Evolutionary conservation across 2,329 filamentous ascomycete species (phyloP), one percentile per base, ranked within the genome.

Genomic region (Boeremia lycopersici): DNA sequence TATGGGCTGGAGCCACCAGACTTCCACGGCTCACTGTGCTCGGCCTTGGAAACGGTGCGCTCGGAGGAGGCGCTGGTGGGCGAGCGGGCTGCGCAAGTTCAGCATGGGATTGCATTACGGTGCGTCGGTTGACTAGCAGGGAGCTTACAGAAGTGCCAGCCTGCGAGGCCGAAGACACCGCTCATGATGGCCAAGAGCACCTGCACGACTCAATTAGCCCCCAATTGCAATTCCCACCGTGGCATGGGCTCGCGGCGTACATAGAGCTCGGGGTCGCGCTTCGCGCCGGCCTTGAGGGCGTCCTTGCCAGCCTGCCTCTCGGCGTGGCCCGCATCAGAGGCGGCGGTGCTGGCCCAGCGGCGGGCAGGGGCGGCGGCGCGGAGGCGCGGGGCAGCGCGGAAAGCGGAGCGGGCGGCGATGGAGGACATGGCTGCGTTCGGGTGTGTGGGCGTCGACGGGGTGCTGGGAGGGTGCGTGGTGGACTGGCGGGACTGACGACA

Each of bases 151-250:
- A 95, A 90, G 81, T 93, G 91, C 86, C 88, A 96, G 75, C 93
- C 93, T 65, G 91, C 93, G 69, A 95, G 87, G 72, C 88, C 87
- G 73, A 97, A 89, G 70, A 91, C 89, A 76, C 88, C 88, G 70
- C 89, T 87, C 91, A 98, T 96, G 76, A 98, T 88, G 73, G 86
- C 90, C 62, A 93, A 85, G 64, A 99, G 89, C 73, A 98, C 87
- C 95, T 98, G 71, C 54, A 31, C 15, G 39, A 29, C 40, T 49
- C 40, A 53, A 64, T 73, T 63, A 73, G 69, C 68, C 43, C 46
- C 48, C 52, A 33, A 44, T 13, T 10, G 38, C 38, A 11, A 29
- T 4, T 25, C 13, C 8, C 23, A 8, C 63, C 23, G 25, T 31
- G 25, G 17, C 11, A 31, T 28, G 28, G 40, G 48, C 35, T 40